Percentiles rank a stretch among this genome's conserved stretches.
Conservation (phyloP, 2,329 filamentous ascomycete species). For the Chrysosporium keratinophilum region DNA sequence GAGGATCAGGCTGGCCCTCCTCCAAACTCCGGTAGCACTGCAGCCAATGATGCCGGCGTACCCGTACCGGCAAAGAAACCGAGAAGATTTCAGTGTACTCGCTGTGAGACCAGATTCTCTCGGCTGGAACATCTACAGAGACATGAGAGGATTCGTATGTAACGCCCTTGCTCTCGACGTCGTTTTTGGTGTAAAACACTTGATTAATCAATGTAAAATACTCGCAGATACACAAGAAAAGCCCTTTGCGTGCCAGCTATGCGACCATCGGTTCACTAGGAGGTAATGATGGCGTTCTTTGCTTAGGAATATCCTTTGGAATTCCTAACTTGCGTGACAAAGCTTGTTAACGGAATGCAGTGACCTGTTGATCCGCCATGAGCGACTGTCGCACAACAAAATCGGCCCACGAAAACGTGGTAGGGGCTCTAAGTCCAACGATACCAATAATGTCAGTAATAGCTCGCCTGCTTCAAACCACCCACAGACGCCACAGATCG, state of each 20-base stretch:
- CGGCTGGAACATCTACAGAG: constrained; percentile 42
- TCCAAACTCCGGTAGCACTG: constrained; percentile 1
- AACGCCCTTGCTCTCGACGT: not conserved
- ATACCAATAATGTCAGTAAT: constrained; percentile 18
- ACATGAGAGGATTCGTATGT: constrained; percentile 32
- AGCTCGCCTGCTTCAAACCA: constrained; percentile 16
- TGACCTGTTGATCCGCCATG: constrained; percentile 41
- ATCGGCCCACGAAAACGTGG: constrained; percentile 28
- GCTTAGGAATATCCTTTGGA: no score
- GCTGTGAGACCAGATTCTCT: constrained; percentile 39
- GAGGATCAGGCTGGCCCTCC: not conserved
- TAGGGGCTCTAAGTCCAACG: constrained; percentile 13
- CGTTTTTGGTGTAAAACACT: not conserved
- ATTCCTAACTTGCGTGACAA: no score
- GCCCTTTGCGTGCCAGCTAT: constrained; percentile 41
- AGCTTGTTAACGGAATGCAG: no score
- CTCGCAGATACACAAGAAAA: constrained; percentile 40
- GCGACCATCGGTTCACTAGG: constrained; percentile 39
- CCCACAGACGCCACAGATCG: constrained; percentile 15
- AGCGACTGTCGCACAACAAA: constrained; percentile 39
- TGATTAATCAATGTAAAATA: not conserved
- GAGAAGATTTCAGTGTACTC: constrained; percentile 28
- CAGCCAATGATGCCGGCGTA: not conserved
- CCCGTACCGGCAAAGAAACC: constrained; percentile 8
- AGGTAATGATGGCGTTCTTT: constrained; percentile 29